Evolutionary conservation across 169 alveolate species (phyloP), one percentile per base, ranked within the genome.

Genomic region (Neospora caninum): DNA sequence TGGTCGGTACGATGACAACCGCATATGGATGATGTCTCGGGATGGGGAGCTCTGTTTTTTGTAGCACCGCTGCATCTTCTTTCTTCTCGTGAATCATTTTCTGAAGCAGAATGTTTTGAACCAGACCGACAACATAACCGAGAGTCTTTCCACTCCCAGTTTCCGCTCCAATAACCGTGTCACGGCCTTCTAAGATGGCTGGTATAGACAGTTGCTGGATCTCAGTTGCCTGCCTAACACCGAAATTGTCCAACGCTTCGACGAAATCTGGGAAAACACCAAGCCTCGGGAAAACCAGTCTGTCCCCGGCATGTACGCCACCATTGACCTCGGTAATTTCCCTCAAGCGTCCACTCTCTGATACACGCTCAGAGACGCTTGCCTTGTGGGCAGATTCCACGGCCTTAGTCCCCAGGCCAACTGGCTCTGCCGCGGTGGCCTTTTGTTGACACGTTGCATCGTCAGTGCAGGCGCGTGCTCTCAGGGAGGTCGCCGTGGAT

Each of bases 71-170:
- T 82, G 53, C 89, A 41, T 82, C 92, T 36, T 86, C 80, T 39
- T 86, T 53, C n/a, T 39, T 31, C 80, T 86, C 92, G 41, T 53
- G 70, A 27, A 49, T 53, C 80, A 43, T 86, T 86, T 86, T 86
- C 80, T 86, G 80, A 43, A 53, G 31, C 13, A 86, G 45, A 36
- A 86, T 39, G 36, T 86, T 86, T 34, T 86, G 80, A 13, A 86
- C 43, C 38, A 86, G 1, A 13, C 80, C 80, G 27, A 86, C 39
- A 25, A 86, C 29, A 53, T 86, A 86, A 9, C 80, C 92, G 0
- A 86, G 92, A 2, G 92, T 86, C 45, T 86, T 86, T n/a, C 92
- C 92, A 39, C 92, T 86, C 13, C 92, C 92, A 13, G 92, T 86
- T 70, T 86, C 92, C 2, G 92, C 92, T 31, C 92, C 92, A 10